Evolutionary conservation across 768 basidiomycete genomes (phyloP).

Genomic region (Wakefieldia striispora): DNA sequence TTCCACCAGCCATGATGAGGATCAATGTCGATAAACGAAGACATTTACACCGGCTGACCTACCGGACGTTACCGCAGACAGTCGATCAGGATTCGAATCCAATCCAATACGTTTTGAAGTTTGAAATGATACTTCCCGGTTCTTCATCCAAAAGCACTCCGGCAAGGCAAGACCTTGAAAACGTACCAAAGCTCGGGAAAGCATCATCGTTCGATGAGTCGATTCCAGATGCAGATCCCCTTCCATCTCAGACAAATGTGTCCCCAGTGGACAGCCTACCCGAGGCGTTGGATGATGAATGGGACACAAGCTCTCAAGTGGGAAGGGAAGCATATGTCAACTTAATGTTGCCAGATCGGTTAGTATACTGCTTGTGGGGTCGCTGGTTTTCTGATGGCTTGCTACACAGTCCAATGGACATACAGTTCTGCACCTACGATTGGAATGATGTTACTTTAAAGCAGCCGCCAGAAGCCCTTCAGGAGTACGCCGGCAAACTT

Average conservation of each 20-base stretch:
- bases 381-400: constrained; percentile 3
- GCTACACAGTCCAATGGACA: constrained; percentile 50
- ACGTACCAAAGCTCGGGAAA: background rate
- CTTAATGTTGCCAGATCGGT: constrained; percentile 61
- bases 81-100: constrained; percentile 3
- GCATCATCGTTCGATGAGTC: background rate
- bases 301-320: constrained; percentile 30
- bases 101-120: constrained; percentile 32
- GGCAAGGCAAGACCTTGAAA: background rate
- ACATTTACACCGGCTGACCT: constrained; percentile 47
- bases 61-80: constrained; percentile 35
- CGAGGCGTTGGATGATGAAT: background rate
- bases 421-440: constrained; percentile 47
- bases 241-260: background rate
- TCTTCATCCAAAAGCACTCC: background rate
- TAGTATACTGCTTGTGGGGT: constrained; percentile 3
- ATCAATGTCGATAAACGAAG: constrained; percentile 31
- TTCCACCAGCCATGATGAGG: constrained; percentile 37
- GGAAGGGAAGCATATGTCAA: constrained; percentile 42
- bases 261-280: background rate
- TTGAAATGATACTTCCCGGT: constrained; percentile 37
- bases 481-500: constrained; percentile 40
- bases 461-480: constrained; percentile 42
- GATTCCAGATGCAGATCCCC: background rate
- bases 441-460: constrained; percentile 24